Evolutionary conservation across 305 asterid genomes (phyloP).

Genomic region (Fraxinus nigra): DNA sequence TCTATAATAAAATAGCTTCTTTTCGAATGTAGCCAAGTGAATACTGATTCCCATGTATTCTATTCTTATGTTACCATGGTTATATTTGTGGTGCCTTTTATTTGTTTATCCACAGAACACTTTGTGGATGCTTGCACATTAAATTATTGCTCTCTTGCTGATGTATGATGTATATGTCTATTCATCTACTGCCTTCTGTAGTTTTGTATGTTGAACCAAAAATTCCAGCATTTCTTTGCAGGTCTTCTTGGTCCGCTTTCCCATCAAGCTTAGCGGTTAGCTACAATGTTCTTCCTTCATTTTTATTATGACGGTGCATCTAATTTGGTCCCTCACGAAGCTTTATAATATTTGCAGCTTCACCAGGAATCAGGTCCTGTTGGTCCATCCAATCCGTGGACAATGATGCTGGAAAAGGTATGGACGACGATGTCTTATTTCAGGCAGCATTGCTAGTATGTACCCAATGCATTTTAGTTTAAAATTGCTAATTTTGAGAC

Average conservation of each 20-base stretch:
- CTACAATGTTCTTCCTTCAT: conserved; percentile 14
- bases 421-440: background rate
- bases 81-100: background rate
- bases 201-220: conserved; percentile 18
- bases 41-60: conserved; percentile 2
- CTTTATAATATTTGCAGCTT: conserved; percentile 29
- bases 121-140: conserved; percentile 3
- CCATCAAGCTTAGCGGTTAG: conserved; percentile 61
- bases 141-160: conserved; percentile 15
- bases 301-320: conserved; percentile 3
- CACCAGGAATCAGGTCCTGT: conserved; percentile 46
- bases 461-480: background rate
- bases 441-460: conserved; percentile 13
- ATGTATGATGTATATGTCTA: background rate
- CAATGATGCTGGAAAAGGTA: conserved; percentile 56
- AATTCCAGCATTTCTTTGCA: conserved; percentile 32
- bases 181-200: background rate
- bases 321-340: background rate
- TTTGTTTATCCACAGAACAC: background rate
- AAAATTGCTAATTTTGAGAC: conserved; percentile 12
- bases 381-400: conserved; percentile 28
- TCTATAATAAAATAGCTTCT: background rate
- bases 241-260: conserved; percentile 76
- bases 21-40: conserved; percentile 6
- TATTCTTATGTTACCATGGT: background rate